Evolutionary conservation across 1,284 basidiomycete genomes (phyloP), one percentile per base, ranked within the genome.

Genomic region (Abortiporus biennis): DNA sequence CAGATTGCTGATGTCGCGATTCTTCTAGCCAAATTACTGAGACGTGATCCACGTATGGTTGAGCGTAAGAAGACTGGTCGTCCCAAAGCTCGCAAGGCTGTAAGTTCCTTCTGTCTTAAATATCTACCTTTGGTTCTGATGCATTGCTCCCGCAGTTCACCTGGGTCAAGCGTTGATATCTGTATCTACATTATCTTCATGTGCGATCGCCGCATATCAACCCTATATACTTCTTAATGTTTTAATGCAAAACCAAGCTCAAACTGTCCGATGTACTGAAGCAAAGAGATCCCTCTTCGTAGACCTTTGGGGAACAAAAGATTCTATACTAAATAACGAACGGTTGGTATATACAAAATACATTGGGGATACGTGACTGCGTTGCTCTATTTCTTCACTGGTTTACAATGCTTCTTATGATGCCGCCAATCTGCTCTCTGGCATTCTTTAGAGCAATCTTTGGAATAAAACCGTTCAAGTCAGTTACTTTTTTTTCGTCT

Each of bases 1-100:
- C 40, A 4, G 4, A 22, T 29, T 36, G n/a, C 20, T 13, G 5
- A 39, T 21, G 17, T 19, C 25, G 34, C 33, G 31, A 36, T 38
- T 52, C 25, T 43, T 47, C 0, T 62, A 93, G 94, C 91, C 49
- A 87, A 92, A 67, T 69, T 95, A 29, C 66, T 93, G 47, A 81
- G 82, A 63, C 83, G 95, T 58, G 95, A 99, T 69, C 90, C 92
- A 36, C 86, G 95, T 65, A 91, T 94, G 85, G 93, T 97, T 23
- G 95, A 99, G 70, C 78, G 95, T 54, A 99, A 99, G 71, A 97
- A 98, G 76, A 92, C 95, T 6, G 89, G 89, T 47, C 64, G 81
- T 53, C 80, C 85, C 49, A 97, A 97, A 72, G 91, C 95, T 48
- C 82, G 94, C 63, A 94, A 95, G 69, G 75, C 74, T 64, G 90